Base-by-base conservation (phyloP, 2,329 filamentous ascomycete genomes). In the Celoporthe dispersa region DNA sequence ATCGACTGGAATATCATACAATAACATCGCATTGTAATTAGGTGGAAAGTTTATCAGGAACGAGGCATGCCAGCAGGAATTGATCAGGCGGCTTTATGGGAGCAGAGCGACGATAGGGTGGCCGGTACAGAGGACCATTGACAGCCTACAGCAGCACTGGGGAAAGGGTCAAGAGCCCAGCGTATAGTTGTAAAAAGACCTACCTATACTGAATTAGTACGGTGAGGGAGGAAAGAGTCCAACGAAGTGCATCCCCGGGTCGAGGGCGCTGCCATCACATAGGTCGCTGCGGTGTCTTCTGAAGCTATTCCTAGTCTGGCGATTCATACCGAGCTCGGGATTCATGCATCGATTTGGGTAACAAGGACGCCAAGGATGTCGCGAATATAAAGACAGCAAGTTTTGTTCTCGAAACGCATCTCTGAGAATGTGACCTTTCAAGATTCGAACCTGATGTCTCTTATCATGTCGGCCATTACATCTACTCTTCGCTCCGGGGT, bases 21-120 rank as follows among this genome's bases (percentile, higher is more conserved):
- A 19, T 61, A 9, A 61, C 1, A 5, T 14, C 2, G 3, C 7
- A 33, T 2, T 33, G 77, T 19, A n/a, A n/a, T n/a, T n/a, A 78
- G 81, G 79, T 44, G 78, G 76, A 37, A 78, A 73, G 67, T 79
- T 76, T 37, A 75, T 83, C 37, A 73, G 66, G 11, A 33, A 57
- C 0, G 72, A 77, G 19, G 64, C 73, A 5, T 72, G 77, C 1
- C 76, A 75, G 31, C 73, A 81, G 48, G 81, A 81, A 64, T 70
- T 81, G 0, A 68, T 77, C 7, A 75, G 79, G 1, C 77, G 76
- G 12, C 35, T 76, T 80, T 35, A 66, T 75, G 31, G 79, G 78
- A 35, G 82, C 76, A 78, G 77, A 72, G 76, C 75, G 5, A 73
- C 72, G 1, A 81, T 78, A 1, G 81, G 80, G 8, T 84, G 81